A percentile compares a stretch with the other conserved stretches of the same genome.
phyloP scores from a whole-genome alignment of 2,329 filamentous ascomycete genomes.

The Exophiala viscosa region DNA sequence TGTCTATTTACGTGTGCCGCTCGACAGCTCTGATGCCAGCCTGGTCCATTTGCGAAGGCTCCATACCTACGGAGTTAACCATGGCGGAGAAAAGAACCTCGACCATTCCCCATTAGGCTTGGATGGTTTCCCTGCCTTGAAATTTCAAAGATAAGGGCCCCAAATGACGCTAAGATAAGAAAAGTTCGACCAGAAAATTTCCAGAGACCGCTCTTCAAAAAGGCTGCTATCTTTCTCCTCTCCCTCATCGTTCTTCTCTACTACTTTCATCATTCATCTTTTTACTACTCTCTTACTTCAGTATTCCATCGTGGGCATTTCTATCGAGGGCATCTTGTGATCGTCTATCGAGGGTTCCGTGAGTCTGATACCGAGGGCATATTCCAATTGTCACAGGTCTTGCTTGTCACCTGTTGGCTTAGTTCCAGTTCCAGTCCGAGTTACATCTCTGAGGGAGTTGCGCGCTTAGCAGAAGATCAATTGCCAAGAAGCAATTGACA shows the following conservation, averaged over 20 bases:
- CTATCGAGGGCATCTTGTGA: slow-evolving; percentile 25
- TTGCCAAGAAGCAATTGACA: slow-evolving; percentile 19
- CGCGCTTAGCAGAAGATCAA: slow-evolving; percentile 19
- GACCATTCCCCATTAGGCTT: neutral
- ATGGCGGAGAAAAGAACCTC: neutral
- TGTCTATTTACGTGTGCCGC: no score
- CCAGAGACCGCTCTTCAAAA: slow-evolving; percentile 1
- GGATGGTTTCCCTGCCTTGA: neutral
- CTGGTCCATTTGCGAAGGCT: neutral
- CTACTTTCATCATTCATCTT: slow-evolving; percentile 2
- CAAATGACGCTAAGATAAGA: slow-evolving; percentile 13
- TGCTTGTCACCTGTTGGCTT: slow-evolving; percentile 21
- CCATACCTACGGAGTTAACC: neutral
- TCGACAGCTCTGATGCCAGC: neutral
- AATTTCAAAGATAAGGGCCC: slow-evolving; percentile 7
- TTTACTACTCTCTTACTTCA: slow-evolving; percentile 7
- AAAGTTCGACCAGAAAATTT: slow-evolving; percentile 6
- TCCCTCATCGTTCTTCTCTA: no score
- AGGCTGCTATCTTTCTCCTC: no score
- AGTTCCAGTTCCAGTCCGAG: slow-evolving; percentile 6
- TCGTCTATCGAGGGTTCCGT: slow-evolving; percentile 25
- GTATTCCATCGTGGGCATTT: slow-evolving; percentile 21
- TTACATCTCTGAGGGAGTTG: slow-evolving; percentile 12
- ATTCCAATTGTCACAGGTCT: slow-evolving; percentile 15
- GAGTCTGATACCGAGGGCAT: slow-evolving; percentile 19